phyloP scores from a whole-genome alignment of 352 stramenopile species.

The Nothophytophthora sp. region DNA sequence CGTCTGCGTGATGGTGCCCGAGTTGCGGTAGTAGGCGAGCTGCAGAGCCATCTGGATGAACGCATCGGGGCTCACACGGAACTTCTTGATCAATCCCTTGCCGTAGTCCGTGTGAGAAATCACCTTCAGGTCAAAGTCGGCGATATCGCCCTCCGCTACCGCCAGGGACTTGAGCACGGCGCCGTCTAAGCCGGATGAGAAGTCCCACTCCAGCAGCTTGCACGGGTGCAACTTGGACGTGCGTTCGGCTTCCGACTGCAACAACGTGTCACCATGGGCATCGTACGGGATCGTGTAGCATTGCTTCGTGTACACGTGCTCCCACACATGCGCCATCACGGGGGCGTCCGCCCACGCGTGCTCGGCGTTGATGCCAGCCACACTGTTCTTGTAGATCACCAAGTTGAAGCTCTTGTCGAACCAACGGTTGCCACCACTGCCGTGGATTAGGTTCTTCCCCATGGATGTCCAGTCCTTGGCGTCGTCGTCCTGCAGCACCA shows the following conservation, averaged over 20 bases:
- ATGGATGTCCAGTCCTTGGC: constrained; percentile 65
- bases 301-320: constrained; percentile 72
- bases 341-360: constrained; percentile 93
- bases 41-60: constrained; percentile 98
- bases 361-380: constrained; percentile 93
- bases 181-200: constrained; percentile 48
- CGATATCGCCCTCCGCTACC: constrained; percentile 65
- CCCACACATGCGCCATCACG: constrained; percentile 85
- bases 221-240: constrained; percentile 48
- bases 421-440: constrained; percentile 93
- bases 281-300: constrained; percentile 60
- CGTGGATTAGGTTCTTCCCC: constrained; percentile 82
- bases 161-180: constrained; percentile 56
- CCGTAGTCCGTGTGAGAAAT: constrained; percentile 90
- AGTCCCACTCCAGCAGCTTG: constrained; percentile 63
- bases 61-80: constrained; percentile 93
- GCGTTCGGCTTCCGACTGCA: constrained; percentile 46
- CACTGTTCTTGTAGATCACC: constrained; percentile 94
- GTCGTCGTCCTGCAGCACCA: constrained; percentile 70
- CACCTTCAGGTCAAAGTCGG: constrained; percentile 91
- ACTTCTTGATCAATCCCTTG: constrained; percentile 90
- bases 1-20: constrained; percentile 93
- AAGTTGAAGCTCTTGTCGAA: constrained; percentile 98
- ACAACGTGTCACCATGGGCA: constrained; percentile 43
- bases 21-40: constrained; percentile 94